Base-by-base conservation (phyloP, 257 asterid species). In the Voacanga thouarsii region DNA sequence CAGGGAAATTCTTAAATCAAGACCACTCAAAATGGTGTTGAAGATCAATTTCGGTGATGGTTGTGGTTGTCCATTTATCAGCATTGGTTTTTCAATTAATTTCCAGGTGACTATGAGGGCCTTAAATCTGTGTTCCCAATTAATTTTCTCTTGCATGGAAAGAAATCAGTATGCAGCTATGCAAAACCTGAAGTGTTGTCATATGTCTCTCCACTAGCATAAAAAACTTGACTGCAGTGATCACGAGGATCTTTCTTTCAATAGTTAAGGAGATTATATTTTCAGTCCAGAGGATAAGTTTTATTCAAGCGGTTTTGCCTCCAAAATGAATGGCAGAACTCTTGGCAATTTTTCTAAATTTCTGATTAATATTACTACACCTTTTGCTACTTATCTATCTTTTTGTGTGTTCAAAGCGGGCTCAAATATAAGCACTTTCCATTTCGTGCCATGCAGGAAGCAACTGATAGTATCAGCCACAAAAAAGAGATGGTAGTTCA, bases 21-120 rank as follows among this genome's bases (percentile, higher is more conserved):
- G 82, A 71, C 82, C 85, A 12, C 67, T 60, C 19, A 75, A 82
- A 61, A 63, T 78, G 69, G 56, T 53, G n/a, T 53, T 82, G 71
- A 82, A 78, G 82, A 76, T 82, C 61, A 84, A 88, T 84, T 92
- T 94, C 77, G 76, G 94, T 49, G 86, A 92, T 74, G 98, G 97
- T 82, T 94, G 97, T 87, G 91, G 86, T 83, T 94, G 97, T 79
- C 75, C 87, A 5, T 83, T 75, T 57, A 75, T 78, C 69, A 78
- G 66, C 39, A 79, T 85, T 73, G 81, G 84, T 75, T 82, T 92
- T 77, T 94, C 93, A 24, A 88, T 94, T 79, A 88, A 90, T 86
- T 92, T 94, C 80, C 87, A 84, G 96, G 98, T 94, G 79, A 83
- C 84, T 47, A 51, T 19, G 33, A 21, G 37, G 43, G 51, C 53